Percentiles rank a stretch among this genome's conserved stretches.
These are phyloP conservation scores for Xylariomycetidae sp. DNA, from an alignment of 2,329 filamentous ascomycete species.

Conservation along the genomic window DNA sequence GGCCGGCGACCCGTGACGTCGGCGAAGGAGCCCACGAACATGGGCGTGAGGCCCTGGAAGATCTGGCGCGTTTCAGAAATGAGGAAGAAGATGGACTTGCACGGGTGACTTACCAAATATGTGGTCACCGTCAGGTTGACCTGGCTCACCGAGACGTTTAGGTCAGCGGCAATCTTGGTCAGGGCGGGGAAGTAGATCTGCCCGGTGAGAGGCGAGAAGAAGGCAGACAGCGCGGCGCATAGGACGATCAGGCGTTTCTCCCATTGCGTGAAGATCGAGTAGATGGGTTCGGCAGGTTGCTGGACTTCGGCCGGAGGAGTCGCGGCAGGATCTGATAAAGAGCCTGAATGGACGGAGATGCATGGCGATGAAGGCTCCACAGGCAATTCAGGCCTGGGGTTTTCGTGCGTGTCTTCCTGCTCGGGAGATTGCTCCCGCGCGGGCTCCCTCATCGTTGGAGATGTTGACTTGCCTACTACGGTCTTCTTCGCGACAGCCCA, in stretches of 20 bases:
- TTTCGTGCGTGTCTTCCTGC: too few relatives aligned
- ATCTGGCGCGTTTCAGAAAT: constrained; percentile 31
- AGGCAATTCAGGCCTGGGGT: too few relatives aligned
- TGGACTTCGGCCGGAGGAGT: constrained; percentile 8
- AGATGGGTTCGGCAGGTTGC: constrained; percentile 1
- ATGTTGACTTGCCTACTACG: too few relatives aligned
- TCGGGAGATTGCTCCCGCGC: too few relatives aligned
- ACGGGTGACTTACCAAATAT: constrained; percentile 22
- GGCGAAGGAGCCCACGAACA: constrained; percentile 42
- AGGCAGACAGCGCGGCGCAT: constrained; percentile 22
- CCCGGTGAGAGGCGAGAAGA: constrained; percentile 27
- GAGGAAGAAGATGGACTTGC: constrained; percentile 11
- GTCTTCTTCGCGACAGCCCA: too few relatives aligned
- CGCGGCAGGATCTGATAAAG: background rate
- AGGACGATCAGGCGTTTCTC: constrained; percentile 26
- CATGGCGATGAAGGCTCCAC: too few relatives aligned
- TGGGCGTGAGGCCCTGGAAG: constrained; percentile 47
- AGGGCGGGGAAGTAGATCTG: constrained; percentile 42
- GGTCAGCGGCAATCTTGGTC: constrained; percentile 31
- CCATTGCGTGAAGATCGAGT: constrained; percentile 20
- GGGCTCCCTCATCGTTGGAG: too few relatives aligned
- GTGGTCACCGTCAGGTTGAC: constrained; percentile 31
- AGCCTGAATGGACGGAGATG: background rate
- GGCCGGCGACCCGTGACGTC: constrained; percentile 41
- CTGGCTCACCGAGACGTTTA: constrained; percentile 29